A percentile compares a stretch with the other conserved stretches of the same genome.
Evolutionary conservation across 2,329 filamentous ascomycete species (phyloP).

Genomic region (Penicillium nordicum): DNA sequence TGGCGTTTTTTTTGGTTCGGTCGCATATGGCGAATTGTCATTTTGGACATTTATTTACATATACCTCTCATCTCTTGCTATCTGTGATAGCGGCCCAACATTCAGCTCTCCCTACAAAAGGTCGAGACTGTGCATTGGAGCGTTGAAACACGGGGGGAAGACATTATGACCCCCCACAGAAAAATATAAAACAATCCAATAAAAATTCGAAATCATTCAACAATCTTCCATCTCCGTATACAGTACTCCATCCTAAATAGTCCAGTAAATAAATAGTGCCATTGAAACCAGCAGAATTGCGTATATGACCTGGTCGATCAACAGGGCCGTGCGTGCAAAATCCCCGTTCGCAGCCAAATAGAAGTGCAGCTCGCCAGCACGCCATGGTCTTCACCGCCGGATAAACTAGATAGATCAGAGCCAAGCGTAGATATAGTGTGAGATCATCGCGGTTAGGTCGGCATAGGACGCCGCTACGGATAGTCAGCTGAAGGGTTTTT

Average conservation of each 20-base stretch:
- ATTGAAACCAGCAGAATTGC: slow-evolving; percentile 2
- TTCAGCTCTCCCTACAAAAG: slow-evolving; percentile 18
- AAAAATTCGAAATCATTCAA: not conserved
- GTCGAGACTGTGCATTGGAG: slow-evolving; percentile 19
- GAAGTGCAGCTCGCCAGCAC: not conserved
- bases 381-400: slow-evolving; percentile 20
- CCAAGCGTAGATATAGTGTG: slow-evolving; percentile 13
- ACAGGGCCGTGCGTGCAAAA: not conserved
- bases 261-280: not conserved
- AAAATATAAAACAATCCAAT: not conserved
- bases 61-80: slow-evolving; percentile 10
- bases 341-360: not conserved
- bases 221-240: not conserved
- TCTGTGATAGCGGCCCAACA: slow-evolving; percentile 9
- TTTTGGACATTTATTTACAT: not conserved
- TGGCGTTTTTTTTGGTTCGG: slow-evolving; percentile 19
- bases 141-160: slow-evolving; percentile 3
- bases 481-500: slow-evolving; percentile 1
- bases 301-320: slow-evolving; percentile 24
- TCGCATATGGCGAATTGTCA: slow-evolving; percentile 1
- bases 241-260: not conserved
- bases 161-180: slow-evolving; percentile 3
- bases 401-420: slow-evolving; percentile 16
- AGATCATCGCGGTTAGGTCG: slow-evolving; percentile 25
- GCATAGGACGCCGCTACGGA: slow-evolving; percentile 18